Base-by-base conservation (phyloP, 2,329 filamentous ascomycete species). In the Phialemonium atrogriseum region DNA sequence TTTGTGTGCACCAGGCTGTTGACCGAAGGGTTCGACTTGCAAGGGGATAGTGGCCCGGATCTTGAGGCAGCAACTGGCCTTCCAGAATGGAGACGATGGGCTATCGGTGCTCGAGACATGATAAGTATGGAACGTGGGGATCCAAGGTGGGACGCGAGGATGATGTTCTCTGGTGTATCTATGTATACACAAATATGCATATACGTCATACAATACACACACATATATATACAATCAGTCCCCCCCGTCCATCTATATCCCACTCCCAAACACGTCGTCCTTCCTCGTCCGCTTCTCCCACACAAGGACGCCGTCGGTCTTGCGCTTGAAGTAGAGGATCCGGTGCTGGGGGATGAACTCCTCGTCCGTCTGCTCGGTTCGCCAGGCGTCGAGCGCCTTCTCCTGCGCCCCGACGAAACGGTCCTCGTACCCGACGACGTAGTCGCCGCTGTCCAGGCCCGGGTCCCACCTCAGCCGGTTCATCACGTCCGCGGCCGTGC, bases 261-360 rank as follows among this genome's bases (percentile, higher is more conserved):
- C 68, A 46, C 66, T 76, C 15, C 70, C 68, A 56, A 76, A 79
- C 23, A 79, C 45, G 23, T 60, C 51, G 46, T 77, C 73, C 29
- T 59, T 59, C 42, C 70, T 66, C 38, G 56, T 60, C 42, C 59
- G 60, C 38, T 68, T 55, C 43, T 79, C 71, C 74, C 75, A 79
- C 4, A 77, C 58, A n/a, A 68, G 50, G 5, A 47, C 48, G 0
- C 60, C 60, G 37, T 73, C 70, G 35, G 61, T 67, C 47, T 52
- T 63, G 9, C 65, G 59, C 50, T 66, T 73, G 45, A 80, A 79
- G 48, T 75, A 78, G 34, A 75, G 47, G 39, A 80, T 74, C 11
- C 75, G 61, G 45, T 79, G 74, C 51, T 78, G 71, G 6, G 76
- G 76, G 34, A 80, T 78, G 44, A 77, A 80, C 50, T 80, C 75